Conservation (phyloP, 805 yeast species). For the Myxozyma sirexii region DNA sequence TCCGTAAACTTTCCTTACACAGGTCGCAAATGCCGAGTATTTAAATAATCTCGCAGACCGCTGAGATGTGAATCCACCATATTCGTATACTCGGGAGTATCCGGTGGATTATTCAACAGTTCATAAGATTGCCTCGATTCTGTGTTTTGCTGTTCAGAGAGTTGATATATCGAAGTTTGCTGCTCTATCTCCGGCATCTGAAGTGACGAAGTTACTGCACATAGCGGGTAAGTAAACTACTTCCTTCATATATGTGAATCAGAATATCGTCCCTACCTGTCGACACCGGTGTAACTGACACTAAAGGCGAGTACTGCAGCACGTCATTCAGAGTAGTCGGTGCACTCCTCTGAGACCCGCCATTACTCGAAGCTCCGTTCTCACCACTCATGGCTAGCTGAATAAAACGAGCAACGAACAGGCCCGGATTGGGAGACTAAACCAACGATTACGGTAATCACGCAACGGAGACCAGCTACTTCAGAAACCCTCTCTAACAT, state of each 20-base stretch:
- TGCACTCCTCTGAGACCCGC: neutral
- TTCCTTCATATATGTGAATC: neutral
- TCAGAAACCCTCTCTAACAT: too few species aligned
- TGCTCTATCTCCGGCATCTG: constrained; percentile 10
- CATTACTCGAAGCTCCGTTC: neutral
- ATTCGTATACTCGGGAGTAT: constrained; percentile 1
- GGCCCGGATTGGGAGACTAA: neutral
- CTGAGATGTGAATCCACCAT: constrained; percentile 18
- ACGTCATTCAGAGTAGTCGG: constrained; percentile 16
- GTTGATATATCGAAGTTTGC: constrained; percentile 24
- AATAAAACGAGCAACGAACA: neutral
- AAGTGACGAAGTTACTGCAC: constrained; percentile 4
- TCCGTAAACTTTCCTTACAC: constrained; percentile 6
- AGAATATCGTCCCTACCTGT: constrained; percentile 7
- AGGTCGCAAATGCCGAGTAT: constrained; percentile 14
- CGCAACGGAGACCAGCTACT: too few species aligned
- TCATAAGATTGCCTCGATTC: constrained; percentile 18
- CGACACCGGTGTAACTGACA: constrained; percentile 25
- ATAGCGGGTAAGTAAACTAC: neutral
- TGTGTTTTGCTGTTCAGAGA: constrained; percentile 17
- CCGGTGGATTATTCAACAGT: constrained; percentile 8
- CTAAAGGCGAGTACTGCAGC: constrained; percentile 27
- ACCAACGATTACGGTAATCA: too few species aligned
- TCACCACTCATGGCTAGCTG: neutral
- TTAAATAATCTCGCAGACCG: constrained; percentile 17